phyloP scores from a whole-genome alignment of 176 grass and related monocot species.

The Stipa capillata region DNA sequence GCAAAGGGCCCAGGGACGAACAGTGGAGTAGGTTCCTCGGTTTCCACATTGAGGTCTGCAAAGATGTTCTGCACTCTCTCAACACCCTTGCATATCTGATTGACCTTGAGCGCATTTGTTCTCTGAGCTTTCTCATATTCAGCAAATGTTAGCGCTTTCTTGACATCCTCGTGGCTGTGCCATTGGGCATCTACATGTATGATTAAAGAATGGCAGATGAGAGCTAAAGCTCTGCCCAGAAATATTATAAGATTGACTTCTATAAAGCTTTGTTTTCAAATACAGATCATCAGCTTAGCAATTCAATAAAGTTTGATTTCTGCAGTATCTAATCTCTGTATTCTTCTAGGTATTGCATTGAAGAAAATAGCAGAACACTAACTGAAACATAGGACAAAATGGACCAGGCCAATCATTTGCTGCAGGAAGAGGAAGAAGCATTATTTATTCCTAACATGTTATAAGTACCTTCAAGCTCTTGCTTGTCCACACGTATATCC shows the following conservation, averaged over 20 bases:
- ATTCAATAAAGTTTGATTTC: neutral
- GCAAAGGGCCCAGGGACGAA: slow-evolving; percentile 76
- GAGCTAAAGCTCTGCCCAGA: neutral
- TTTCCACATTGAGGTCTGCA: slow-evolving; percentile 43
- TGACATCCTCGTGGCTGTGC: slow-evolving; percentile 64
- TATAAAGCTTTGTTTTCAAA: neutral
- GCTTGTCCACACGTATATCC: slow-evolving; percentile 68
- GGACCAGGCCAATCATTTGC: neutral
- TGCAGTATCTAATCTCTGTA: neutral
- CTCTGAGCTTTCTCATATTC: slow-evolving; percentile 65
- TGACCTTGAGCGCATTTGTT: slow-evolving; percentile 51
- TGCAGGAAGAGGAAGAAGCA: neutral
- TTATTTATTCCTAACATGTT: neutral
- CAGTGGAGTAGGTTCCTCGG: slow-evolving; percentile 44
- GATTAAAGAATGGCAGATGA: neutral
- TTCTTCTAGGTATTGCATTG: neutral
- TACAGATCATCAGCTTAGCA: neutral
- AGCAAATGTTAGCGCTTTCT: slow-evolving; percentile 46
- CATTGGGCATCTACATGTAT: slow-evolving; percentile 61
- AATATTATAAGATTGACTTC: neutral
- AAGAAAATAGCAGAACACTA: neutral
- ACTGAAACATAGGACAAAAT: neutral
- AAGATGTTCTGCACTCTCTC: slow-evolving; percentile 32
- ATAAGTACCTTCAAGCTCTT: slow-evolving; percentile 77
- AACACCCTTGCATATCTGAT: slow-evolving; percentile 54